Conservation (phyloP, 2,329 filamentous ascomycete genomes). For the Pezicula carpinea region DNA sequence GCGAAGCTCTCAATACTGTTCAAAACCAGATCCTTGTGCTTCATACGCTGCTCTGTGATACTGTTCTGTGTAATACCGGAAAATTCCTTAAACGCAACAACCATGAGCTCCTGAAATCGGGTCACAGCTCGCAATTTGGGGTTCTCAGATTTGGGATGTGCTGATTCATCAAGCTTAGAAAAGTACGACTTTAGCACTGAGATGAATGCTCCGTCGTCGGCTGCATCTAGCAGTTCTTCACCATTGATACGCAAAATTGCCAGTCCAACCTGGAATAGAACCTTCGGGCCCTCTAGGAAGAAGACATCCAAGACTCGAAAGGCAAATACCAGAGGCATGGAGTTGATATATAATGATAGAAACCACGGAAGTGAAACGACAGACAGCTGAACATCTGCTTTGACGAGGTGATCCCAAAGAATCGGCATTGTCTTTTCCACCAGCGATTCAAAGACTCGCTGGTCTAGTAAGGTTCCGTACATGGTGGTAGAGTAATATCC, state of each 20-base stretch:
- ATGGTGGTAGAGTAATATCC: slow-evolving; percentile 99
- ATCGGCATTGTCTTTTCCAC: slow-evolving; percentile 99
- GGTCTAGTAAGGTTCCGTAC: slow-evolving; percentile 95
- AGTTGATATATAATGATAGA: slow-evolving; percentile 96
- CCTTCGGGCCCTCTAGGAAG: slow-evolving; percentile 96
- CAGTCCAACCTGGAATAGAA: slow-evolving; percentile 92
- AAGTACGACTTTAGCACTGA: slow-evolving; percentile 96
- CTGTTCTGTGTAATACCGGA: slow-evolving; percentile 90
- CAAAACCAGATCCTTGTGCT: slow-evolving; percentile 90
- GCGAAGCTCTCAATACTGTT: slow-evolving; percentile 97
- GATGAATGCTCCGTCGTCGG: slow-evolving; percentile 95
- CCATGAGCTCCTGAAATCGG: slow-evolving; percentile 96
- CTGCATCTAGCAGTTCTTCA: slow-evolving; percentile 87
- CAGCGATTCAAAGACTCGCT: slow-evolving; percentile 93
- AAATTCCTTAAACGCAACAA: slow-evolving; percentile 98
- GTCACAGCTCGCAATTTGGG: slow-evolving; percentile 91
- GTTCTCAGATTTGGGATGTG: slow-evolving; percentile 92
- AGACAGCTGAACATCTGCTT: slow-evolving; percentile 93
- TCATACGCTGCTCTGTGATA: slow-evolving; percentile 81
- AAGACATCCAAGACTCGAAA: slow-evolving; percentile 97
- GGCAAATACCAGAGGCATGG: slow-evolving; percentile 96
- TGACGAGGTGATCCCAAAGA: slow-evolving; percentile 95
- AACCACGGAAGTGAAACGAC: slow-evolving; percentile 98
- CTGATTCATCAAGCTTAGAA: slow-evolving; percentile 85
- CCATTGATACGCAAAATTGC: slow-evolving; percentile 98